Evolutionary conservation across 1,284 basidiomycete genomes (phyloP), one percentile per base, ranked within the genome.

Genomic region (Ganoderma boninense): DNA sequence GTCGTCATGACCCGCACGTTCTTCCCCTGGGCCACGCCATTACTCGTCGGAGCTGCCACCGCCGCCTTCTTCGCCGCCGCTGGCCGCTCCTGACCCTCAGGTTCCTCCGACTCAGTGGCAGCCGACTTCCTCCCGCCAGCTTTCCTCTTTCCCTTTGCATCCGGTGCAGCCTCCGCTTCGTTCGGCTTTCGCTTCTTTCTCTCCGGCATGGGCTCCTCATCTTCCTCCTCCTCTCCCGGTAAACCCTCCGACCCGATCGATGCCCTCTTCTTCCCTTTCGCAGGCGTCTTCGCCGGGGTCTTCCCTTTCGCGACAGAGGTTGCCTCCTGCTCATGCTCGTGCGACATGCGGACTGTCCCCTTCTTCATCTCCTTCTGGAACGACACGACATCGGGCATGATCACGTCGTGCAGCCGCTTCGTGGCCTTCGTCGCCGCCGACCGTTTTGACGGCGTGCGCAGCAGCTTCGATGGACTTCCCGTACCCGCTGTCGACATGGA

Each of bases 311-410:
- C 66, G 6, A 42, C 46, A 44, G 61, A 52, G 46, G 67, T 23
- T 26, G 64, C 64, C 71, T 65, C 63, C 77, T 75, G 32, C 72
- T 69, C 78, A 73, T 79, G 78, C 13, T 69, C 78, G 73, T 79
- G 78, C 11, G 69, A 71, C 11, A 70, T 73, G 29, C 78, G 78
- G 56, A 84, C 78, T n/a, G 73, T 65, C n/a, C 82, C 80, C 4
- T 74, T 75, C 74, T 87, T 87, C 81, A 87, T 84, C 80, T 95
- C 89, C 75, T 87, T 87, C 79, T 94, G 88, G 74, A 86, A 95
- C 69, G 83, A 86, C 60, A 89, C 75, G 13, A 94, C 84, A 75
- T 96, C 95, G 0, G 93, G 91, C 89, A 95, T 95, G 70, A 94
- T 83, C 72, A 86, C 87, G 16, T 92, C 87, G 46, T 86, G 87